Base-by-base conservation (phyloP, 208 protist species). In the Herpetomonas samuelpessoai region DNA sequence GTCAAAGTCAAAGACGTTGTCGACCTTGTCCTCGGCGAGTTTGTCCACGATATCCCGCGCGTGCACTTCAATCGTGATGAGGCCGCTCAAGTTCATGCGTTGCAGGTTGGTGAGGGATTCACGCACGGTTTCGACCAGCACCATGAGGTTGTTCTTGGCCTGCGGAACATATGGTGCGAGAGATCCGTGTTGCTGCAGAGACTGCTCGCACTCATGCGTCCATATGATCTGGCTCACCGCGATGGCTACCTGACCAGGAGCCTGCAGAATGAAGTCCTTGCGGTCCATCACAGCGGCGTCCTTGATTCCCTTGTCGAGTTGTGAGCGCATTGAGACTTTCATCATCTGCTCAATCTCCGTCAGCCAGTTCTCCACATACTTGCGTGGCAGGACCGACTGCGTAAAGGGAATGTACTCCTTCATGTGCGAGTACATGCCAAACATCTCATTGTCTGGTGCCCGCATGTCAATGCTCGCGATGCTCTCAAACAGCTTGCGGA, bases 311-410 rank as follows among this genome's bases (percentile, higher is more conserved):
- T 89, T 72, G 45, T 96, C 80, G 16, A 98, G 65, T 62, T 95
- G 79, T 22, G 80, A 63, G 27, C 93, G 88, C 47, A 98, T 93
- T 0, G 92, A 97, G 26, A 82, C 55, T 66, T 92, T 93, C 95
- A 98, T 98, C 80, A 97, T 95, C 35, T 63, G 59, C 76, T 99
- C 96, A 57, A 99, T 93, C 56, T 98, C 88, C 21, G 91, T 93
- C 63, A 99, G 84, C 97, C 98, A 99, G 62, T 97, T 92, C 74
- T 99, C 97, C 30, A 99, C 96, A 64, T 97, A 94, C 68, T 96
- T 97, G 45, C 93, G 94, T 27, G 97, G 96, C 58, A 93, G 65
- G 39, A 99, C 84, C 14, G 80, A 76, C 62, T 98, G 83, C 22
- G 73, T 68, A 64, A 99, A 98, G 3, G 86, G 77, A 26, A 99